phyloP scores from a whole-genome alignment of 257 asterid species.

The Solanum megistacrolobum region DNA sequence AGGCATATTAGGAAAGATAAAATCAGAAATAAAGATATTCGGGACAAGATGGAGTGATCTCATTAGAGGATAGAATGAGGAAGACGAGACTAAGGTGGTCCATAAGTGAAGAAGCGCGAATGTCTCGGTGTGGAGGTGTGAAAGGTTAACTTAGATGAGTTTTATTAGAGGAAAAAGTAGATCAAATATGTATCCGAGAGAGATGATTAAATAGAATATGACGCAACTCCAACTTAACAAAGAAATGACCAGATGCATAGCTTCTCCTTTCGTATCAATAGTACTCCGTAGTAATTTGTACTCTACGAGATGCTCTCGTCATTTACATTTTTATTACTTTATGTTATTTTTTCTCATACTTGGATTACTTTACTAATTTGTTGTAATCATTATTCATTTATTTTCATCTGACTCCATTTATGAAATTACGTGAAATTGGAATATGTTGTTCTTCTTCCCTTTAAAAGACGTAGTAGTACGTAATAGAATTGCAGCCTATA shows the following conservation, averaged over 20 bases:
- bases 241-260: too few relatives aligned
- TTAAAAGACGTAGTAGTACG: background rate
- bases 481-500: background rate
- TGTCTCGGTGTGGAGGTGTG: too few relatives aligned
- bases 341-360: background rate
- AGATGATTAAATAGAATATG: background rate
- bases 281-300: too few relatives aligned
- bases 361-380: too few relatives aligned
- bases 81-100: background rate
- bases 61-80: background rate
- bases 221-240: background rate
- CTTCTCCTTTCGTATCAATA: too few relatives aligned
- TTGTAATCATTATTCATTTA: too few relatives aligned
- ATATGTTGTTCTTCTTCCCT: background rate
- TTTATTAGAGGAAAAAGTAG: too few relatives aligned
- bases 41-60: background rate
- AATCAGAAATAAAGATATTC: background rate
- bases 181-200: background rate
- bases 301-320: too few relatives aligned
- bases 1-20: background rate
- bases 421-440: background rate
- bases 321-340: too few relatives aligned
- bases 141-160: background rate
- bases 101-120: background rate
- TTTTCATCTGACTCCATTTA: too few relatives aligned